These are phyloP conservation scores for Prinsepia uniflora DNA, from an alignment of 306 rosid species.

Conservation along the genomic window DNA sequence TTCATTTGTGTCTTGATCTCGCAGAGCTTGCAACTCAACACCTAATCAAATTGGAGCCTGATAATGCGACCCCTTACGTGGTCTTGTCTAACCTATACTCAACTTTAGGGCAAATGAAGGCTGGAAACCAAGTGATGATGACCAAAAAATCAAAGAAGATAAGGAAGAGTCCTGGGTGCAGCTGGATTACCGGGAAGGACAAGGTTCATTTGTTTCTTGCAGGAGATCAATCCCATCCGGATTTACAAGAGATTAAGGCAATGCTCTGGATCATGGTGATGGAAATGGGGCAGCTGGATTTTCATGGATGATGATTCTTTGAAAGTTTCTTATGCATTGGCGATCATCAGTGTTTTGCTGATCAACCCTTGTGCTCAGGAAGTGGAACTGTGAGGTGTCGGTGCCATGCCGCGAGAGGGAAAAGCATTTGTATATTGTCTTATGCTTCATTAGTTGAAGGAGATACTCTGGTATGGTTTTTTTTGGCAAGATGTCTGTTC, in stretches of 20 bases:
- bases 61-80: constrained; percentile 72
- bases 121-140: constrained; percentile 44
- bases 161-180: constrained; percentile 70
- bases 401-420: neutral
- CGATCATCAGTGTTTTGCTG: neutral
- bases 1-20: constrained; percentile 55
- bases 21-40: constrained; percentile 65
- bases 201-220: constrained; percentile 57
- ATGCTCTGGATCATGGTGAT: constrained; percentile 29
- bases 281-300: constrained; percentile 36
- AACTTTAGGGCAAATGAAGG: constrained; percentile 46
- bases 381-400: neutral
- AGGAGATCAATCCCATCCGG: constrained; percentile 46
- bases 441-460: neutral
- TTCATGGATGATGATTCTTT: neutral
- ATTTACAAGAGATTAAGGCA: constrained; percentile 34
- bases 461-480: neutral
- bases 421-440: neutral
- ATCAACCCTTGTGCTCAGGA: neutral
- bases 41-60: constrained; percentile 58
- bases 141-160: constrained; percentile 47
- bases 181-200: constrained; percentile 61
- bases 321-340: neutral
- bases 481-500: neutral
- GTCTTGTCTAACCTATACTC: constrained; percentile 57